Evolutionary conservation across 768 basidiomycete genomes (phyloP).

Genomic region (Hygrocybe punicea): DNA sequence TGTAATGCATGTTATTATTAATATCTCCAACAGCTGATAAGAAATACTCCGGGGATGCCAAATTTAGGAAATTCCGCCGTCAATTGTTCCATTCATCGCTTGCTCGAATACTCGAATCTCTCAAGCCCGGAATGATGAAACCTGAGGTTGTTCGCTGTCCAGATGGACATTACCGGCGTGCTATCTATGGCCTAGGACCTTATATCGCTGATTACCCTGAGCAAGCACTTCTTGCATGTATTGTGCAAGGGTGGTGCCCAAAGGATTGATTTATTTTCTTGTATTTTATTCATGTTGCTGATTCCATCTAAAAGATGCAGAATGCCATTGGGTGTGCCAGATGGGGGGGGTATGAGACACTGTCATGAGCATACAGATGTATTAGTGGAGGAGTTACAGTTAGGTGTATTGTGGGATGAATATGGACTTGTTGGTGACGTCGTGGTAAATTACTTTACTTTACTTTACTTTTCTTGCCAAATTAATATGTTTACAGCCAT

Average conservation of each 20-base stretch:
- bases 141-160: constrained; percentile 22
- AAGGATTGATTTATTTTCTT: constrained; percentile 19
- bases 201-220: constrained; percentile 44
- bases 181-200: constrained; percentile 33
- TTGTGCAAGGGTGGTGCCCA: constrained; percentile 38
- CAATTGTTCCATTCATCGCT: constrained; percentile 34
- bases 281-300: constrained; percentile 5
- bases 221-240: constrained; percentile 30
- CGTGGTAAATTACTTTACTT: constrained; percentile 23
- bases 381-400: constrained; percentile 17
- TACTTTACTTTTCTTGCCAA: neutral
- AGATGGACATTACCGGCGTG: constrained; percentile 29
- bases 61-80: constrained; percentile 25
- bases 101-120: constrained; percentile 16
- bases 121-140: constrained; percentile 25
- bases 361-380: constrained; percentile 18
- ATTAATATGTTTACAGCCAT: neutral
- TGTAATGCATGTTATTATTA: neutral
- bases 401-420: constrained; percentile 25
- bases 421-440: constrained; percentile 34
- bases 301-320: constrained; percentile 23
- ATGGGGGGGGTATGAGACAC: constrained; percentile 18
- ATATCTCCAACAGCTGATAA: neutral
- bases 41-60: constrained; percentile 12
- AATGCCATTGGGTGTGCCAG: constrained; percentile 20